phyloP scores from a whole-genome alignment of 2,329 filamentous ascomycete species.

The Cladophialophora carrionii region DNA sequence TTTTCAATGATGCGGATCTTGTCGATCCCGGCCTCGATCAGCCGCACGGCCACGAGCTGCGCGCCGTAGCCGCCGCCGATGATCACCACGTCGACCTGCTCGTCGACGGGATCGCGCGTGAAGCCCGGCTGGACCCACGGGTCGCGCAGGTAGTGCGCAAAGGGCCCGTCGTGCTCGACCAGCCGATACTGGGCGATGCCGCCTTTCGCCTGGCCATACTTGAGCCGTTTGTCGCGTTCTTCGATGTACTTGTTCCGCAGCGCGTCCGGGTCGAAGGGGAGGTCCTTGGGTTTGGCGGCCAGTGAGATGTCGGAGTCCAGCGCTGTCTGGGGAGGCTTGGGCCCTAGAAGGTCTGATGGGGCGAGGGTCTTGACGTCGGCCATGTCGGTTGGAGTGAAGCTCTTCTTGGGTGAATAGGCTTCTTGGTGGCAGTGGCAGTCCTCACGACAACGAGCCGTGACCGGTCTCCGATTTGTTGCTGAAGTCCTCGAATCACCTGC shows the following conservation, averaged over 20 bases:
- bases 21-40: slow-evolving; percentile 26
- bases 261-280: slow-evolving; percentile 26
- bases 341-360: slow-evolving; percentile 22
- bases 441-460: too few relatives aligned
- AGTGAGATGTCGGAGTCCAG: slow-evolving; percentile 22
- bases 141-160: slow-evolving; percentile 23
- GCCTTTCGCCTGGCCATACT: slow-evolving; percentile 16
- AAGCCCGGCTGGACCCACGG: slow-evolving; percentile 31
- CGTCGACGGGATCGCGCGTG: slow-evolving; percentile 22
- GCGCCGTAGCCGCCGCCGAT: slow-evolving; percentile 20
- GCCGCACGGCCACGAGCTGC: slow-evolving; percentile 19
- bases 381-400: not conserved
- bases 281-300: slow-evolving; percentile 16
- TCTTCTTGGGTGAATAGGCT: not conserved
- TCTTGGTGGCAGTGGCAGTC: too few relatives aligned
- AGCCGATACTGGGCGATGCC: slow-evolving; percentile 25
- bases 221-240: slow-evolving; percentile 26
- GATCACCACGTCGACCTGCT: slow-evolving; percentile 21
- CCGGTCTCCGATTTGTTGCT: too few relatives aligned
- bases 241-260: slow-evolving; percentile 27
- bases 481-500: not conserved
- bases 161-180: slow-evolving; percentile 22
- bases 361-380: slow-evolving; percentile 16
- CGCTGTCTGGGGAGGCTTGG: slow-evolving; percentile 20
- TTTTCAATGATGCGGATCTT: slow-evolving; percentile 17